phyloP scores from a whole-genome alignment of 2,329 filamentous ascomycete species.

The Botrytis fabae region DNA sequence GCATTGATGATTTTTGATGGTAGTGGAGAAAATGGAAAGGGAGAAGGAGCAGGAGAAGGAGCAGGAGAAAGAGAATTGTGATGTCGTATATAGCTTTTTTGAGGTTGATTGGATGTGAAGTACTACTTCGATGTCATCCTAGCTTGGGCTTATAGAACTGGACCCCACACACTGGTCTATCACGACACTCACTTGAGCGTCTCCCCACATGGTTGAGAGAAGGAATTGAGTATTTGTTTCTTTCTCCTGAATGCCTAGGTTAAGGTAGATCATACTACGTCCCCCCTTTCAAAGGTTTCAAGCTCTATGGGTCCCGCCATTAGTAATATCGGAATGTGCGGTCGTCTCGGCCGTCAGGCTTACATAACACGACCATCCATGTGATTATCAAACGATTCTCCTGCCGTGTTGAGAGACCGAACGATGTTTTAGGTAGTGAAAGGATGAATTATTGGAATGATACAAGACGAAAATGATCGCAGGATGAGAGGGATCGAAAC shows the following conservation, averaged over 20 bases:
- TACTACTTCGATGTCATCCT: not conserved
- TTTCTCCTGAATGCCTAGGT: not conserved
- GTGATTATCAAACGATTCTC: not conserved
- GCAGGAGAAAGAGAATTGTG: not conserved
- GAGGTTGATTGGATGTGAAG: not conserved
- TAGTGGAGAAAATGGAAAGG: not conserved
- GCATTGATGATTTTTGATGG: too few species aligned
- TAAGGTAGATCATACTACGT: not conserved
- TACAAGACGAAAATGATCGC: not conserved
- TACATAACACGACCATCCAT: not conserved
- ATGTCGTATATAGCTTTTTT: not conserved
- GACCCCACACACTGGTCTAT: not conserved
- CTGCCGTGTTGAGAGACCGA: not conserved
- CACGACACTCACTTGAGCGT: not conserved
- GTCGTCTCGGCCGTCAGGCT: not conserved
- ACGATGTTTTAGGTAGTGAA: not conserved
- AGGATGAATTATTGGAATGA: not conserved
- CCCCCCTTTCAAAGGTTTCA: not conserved
- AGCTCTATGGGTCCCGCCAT: too few species aligned
- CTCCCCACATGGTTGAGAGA: not conserved
- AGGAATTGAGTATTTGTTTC: not conserved
- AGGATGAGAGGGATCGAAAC: not conserved
- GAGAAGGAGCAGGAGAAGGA: not conserved
- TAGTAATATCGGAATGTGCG: not conserved
- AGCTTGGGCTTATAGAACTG: not conserved